Base-by-base conservation (phyloP, 2,329 filamentous ascomycete species). In the Colletotrichum sp. region DNA sequence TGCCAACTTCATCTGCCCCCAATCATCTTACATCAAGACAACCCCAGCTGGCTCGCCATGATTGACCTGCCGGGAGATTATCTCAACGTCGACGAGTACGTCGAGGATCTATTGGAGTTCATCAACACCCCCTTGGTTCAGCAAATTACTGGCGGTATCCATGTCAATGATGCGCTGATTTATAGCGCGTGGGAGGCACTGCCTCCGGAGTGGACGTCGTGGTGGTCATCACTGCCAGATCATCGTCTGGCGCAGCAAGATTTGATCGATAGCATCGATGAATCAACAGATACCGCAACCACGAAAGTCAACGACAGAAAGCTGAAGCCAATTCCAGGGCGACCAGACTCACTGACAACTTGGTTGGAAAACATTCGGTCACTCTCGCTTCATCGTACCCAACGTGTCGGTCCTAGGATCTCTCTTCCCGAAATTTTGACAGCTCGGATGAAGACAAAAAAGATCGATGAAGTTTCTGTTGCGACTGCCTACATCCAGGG, bases 91-190 rank as follows among this genome's bases (percentile, higher is more conserved):
- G 18, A 52, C 0, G 12, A 26, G 2, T 82, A 82, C 59, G 78
- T 80, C 4, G 36, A 78, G 4, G 66, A 79, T 8, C 75, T 83
- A 0, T 70, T 69, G 7, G 48, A 68, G 2, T 82, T 83, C 34
- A 73, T 81, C n/a, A 55, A 73, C 6, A 78, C 81, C 8, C 77
- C 82, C 6, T 71, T 83, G 14, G 77, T 83, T 13, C 80, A 78
- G 8, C 82, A 83, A 34, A 80, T 83, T 36, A 82, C 81, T 2
- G 82, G 82, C 4, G 82, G 79, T n/a, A 80, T 83, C 34, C 82
- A 83, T 67, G 82, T 83, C 68, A 83, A 83, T 55, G 82, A 83
- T 71, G 80, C 82, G 3, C 66, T 83, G 34, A 81, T 83, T 64
- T 43, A 79, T 52, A 61, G 81, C 68, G 81, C 81, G 13, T 83